Evolutionary conservation across 768 basidiomycete species (phyloP), one percentile per base, ranked within the genome.

Genomic region (Lactarius pseudohatsudake): DNA sequence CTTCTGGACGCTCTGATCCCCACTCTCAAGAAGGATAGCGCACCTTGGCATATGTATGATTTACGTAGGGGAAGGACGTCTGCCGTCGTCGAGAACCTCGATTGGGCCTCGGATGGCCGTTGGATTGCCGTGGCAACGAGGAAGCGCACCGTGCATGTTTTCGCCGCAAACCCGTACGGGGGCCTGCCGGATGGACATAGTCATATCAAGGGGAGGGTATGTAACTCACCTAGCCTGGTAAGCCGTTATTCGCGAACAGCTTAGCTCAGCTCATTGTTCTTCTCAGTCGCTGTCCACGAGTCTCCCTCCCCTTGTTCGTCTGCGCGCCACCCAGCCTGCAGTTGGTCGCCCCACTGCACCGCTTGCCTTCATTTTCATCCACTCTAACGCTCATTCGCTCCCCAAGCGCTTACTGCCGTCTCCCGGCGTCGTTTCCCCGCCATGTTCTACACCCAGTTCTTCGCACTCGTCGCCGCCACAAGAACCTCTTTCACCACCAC

Each of bases 101-200:
- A 76, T 30, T 86, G 85, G 82, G 80, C 81, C 50, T 68, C 74
- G 3, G 87, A 88, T 71, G 87, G 86, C 16, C 75, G 87, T 41
- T 93, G 89, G 89, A 75, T 86, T 20, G 91, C 85, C 3, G 75
- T 92, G 41, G 84, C 81, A n/a, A 91, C 88, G 45, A 72, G 79
- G 72, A 86, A 86, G 70, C 75, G 85, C 64, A 89, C 85, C 0
- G 76, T 87, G 26, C 91, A 94, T 76, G 77, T 93, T 0, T 94
- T 92, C 72, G 84, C 88, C 9, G 79, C 87, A 9, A 90, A 92
- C 73, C 91, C 91, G 4, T 87, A 87, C 65, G 92, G 91, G 1
- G 89, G 92, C 4, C 79, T 79, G 40, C 79, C 88, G 1, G 87
- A 92, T 76, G 76, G 84, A 38, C 74, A 75, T 40, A 87, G 89